phyloP scores from a whole-genome alignment of 2,329 filamentous ascomycete genomes.

The Nemania sp. region DNA sequence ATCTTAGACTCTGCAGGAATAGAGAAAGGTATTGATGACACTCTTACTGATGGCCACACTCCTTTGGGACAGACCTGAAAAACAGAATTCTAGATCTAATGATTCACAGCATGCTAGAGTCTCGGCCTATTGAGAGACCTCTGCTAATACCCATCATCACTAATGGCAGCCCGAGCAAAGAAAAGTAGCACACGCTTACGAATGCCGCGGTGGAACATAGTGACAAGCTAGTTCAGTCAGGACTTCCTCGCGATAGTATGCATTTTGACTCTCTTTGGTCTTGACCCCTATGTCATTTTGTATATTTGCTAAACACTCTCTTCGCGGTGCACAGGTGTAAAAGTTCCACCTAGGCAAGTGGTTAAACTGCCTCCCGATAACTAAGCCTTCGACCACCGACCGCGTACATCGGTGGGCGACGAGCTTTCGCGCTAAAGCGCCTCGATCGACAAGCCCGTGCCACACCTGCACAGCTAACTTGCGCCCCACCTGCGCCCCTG shows the following conservation, averaged over 20 bases:
- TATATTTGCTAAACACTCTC: not conserved
- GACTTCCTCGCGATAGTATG: constrained; percentile 18
- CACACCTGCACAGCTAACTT: too few species aligned
- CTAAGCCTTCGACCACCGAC: too few species aligned
- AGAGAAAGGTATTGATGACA: not conserved
- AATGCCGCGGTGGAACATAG: constrained; percentile 22
- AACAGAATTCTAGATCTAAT: constrained; percentile 26
- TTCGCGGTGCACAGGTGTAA: not conserved
- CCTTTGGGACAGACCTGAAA: constrained; percentile 23
- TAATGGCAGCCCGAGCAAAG: constrained; percentile 19
- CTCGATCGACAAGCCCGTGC: too few species aligned
- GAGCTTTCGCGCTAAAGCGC: too few species aligned
- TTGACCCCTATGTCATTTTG: not conserved
- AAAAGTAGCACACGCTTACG: constrained; percentile 6
- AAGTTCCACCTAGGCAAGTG: too few species aligned
- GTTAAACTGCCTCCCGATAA: too few species aligned
- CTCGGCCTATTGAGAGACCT: constrained; percentile 12
- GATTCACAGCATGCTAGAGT: constrained; percentile 19
- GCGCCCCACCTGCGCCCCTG: too few species aligned
- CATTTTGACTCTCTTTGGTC: not conserved
- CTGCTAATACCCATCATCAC: constrained; percentile 28
- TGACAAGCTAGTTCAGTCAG: constrained; percentile 12
- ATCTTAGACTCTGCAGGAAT: constrained; percentile 7
- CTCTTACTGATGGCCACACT: constrained; percentile 7
- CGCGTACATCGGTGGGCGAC: too few species aligned